A percentile compares a stretch with the other conserved stretches of the same genome.
Evolutionary conservation across 768 basidiomycete species (phyloP).

Genomic region (Coprinopsis marcescibilis): DNA sequence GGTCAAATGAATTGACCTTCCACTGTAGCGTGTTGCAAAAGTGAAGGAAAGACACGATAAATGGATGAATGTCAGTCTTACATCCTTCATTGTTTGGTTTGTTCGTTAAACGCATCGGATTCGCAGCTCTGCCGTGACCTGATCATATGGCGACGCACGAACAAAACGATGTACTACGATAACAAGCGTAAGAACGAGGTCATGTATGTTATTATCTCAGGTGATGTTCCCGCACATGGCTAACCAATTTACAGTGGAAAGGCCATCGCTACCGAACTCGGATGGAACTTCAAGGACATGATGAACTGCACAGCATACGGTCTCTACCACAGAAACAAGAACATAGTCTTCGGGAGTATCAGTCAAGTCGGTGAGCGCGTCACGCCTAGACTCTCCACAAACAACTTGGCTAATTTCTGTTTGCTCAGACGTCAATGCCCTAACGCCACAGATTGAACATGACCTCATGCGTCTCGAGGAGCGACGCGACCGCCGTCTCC

Average conservation of each 20-base stretch:
- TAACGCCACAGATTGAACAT: constrained; percentile 21
- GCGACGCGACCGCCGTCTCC: constrained; percentile 16
- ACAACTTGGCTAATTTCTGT: constrained; percentile 20
- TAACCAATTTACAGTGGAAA: constrained; percentile 27
- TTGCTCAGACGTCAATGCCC: constrained; percentile 19
- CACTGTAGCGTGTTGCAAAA: constrained; percentile 10
- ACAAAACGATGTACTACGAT: neutral
- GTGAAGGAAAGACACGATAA: constrained; percentile 16
- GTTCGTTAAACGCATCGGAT: neutral
- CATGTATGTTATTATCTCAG: constrained; percentile 14
- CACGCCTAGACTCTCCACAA: constrained; percentile 12
- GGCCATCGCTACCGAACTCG: constrained; percentile 28
- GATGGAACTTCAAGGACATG: constrained; percentile 40
- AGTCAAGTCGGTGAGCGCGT: constrained; percentile 26
- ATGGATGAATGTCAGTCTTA: neutral
- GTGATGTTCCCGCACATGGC: neutral
- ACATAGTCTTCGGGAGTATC: constrained; percentile 33
- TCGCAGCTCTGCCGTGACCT: neutral
- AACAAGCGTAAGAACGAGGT: constrained; percentile 13
- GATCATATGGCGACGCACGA: neutral
- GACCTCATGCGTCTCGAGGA: constrained; percentile 19
- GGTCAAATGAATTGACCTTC: too few relatives aligned
- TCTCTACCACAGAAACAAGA: constrained; percentile 31
- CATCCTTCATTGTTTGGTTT: neutral
- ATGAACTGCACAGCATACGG: constrained; percentile 34